Conservation (phyloP, 345 rosid species). For the Brassica carinata region DNA sequence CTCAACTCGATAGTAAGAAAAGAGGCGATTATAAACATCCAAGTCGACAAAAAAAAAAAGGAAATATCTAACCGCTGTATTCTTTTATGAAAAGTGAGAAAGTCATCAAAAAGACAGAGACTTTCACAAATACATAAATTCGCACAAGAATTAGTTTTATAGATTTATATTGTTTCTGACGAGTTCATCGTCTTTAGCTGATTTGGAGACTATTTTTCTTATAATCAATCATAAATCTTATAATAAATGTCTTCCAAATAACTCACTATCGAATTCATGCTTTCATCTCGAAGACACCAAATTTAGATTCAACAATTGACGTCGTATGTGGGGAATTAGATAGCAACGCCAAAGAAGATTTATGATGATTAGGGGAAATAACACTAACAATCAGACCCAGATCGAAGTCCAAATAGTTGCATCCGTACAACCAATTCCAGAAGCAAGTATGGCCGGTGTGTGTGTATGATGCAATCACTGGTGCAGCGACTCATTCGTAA, state of each 20-base stretch:
- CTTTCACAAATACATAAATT: no score
- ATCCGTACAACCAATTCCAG: neutral
- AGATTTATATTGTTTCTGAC: no score
- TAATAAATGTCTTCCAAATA: neutral
- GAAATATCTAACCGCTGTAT: no score
- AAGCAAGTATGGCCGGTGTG: no score
- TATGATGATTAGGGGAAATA: neutral
- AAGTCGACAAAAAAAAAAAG: no score
- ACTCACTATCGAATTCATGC: neutral
- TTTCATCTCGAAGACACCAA: neutral
- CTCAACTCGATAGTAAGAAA: no score
- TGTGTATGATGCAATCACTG: no score
- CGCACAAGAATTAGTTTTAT: neutral
- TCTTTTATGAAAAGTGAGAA: no score
- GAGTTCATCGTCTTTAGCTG: neutral
- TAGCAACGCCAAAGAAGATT: neutral
- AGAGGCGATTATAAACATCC: no score
- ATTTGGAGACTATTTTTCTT: neutral
- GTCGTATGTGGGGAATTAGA: neutral
- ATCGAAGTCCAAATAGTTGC: neutral
- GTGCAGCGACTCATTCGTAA: no score
- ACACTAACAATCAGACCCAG: neutral
- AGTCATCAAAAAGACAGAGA: no score
- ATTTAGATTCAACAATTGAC: neutral
- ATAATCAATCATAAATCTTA: neutral